These are phyloP conservation scores for Linum lewisii DNA, from an alignment of 345 rosid species.

Conservation along the genomic window DNA sequence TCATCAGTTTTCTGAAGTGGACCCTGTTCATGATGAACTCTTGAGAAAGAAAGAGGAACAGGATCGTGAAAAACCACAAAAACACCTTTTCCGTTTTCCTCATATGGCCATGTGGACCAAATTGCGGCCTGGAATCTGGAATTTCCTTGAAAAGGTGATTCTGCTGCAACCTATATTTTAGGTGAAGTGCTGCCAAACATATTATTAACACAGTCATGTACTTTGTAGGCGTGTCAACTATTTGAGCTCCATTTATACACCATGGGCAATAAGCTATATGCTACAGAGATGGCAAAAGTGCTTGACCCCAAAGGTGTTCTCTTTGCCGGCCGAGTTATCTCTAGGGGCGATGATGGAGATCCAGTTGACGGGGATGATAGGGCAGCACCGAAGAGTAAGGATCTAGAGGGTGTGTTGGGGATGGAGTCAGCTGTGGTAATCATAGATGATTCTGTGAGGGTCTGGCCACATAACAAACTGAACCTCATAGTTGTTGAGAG, in stretches of 20 bases:
- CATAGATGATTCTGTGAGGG: slow-evolving; percentile 91
- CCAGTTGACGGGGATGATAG: slow-evolving; percentile 77
- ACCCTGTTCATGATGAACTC: slow-evolving; percentile 69
- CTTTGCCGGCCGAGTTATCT: slow-evolving; percentile 91
- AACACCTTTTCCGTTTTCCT: slow-evolving; percentile 81
- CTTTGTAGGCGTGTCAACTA: slow-evolving; percentile 73
- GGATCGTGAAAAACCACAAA: slow-evolving; percentile 73
- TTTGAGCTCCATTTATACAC: slow-evolving; percentile 95
- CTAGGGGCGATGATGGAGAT: slow-evolving; percentile 95
- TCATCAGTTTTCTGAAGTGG: slow-evolving; percentile 76
- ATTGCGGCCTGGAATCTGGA: slow-evolving; percentile 96
- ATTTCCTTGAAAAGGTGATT: slow-evolving; percentile 76
- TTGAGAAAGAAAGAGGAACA: slow-evolving; percentile 92
- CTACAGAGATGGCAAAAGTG: slow-evolving; percentile 98
- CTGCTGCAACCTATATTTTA: neutral
- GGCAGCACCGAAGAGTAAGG: slow-evolving; percentile 84
- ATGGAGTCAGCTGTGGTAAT: slow-evolving; percentile 96
- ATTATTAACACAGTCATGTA: neutral
- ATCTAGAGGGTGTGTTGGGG: slow-evolving; percentile 97
- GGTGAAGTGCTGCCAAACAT: neutral
- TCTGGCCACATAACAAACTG: slow-evolving; percentile 92
- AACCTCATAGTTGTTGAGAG: slow-evolving; percentile 94
- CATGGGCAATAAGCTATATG: slow-evolving; percentile 97
- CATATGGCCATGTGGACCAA: slow-evolving; percentile 99
- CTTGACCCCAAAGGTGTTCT: slow-evolving; percentile 83